phyloP scores from a whole-genome alignment of 352 stramenopile genomes.

The Globisporangium alternatum region DNA sequence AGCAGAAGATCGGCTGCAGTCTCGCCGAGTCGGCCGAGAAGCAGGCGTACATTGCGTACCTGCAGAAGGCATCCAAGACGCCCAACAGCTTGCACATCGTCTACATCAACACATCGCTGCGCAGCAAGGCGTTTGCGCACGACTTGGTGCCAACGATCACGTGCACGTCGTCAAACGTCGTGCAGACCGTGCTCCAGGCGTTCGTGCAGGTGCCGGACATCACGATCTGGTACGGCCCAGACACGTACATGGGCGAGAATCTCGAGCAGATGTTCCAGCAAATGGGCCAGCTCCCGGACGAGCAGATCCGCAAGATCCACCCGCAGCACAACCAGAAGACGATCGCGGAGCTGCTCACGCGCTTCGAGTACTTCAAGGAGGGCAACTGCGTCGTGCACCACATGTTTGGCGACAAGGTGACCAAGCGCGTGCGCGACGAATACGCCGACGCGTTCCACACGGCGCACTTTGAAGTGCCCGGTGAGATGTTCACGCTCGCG shows the following conservation, averaged over 20 bases:
- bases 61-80: slow-evolving; percentile 86
- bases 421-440: slow-evolving; percentile 88
- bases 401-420: slow-evolving; percentile 96
- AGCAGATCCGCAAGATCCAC: slow-evolving; percentile 84
- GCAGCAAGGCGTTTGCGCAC: slow-evolving; percentile 94
- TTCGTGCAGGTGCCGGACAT: slow-evolving; percentile 90
- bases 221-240: slow-evolving; percentile 91
- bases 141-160: slow-evolving; percentile 96
- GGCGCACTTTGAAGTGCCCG: slow-evolving; percentile 97
- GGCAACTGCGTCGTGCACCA: slow-evolving; percentile 98
- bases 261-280: slow-evolving; percentile 92
- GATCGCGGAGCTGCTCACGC: slow-evolving; percentile 77
- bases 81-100: slow-evolving; percentile 94
- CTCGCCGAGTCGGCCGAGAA: slow-evolving; percentile 94
- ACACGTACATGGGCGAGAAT: slow-evolving; percentile 99
- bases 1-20: slow-evolving; percentile 93
- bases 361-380: slow-evolving; percentile 94
- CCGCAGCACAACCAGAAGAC: slow-evolving; percentile 79
- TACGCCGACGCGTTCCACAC: slow-evolving; percentile 94
- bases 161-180: slow-evolving; percentile 96
- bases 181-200: slow-evolving; percentile 95
- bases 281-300: slow-evolving; percentile 71
- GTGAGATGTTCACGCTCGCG: slow-evolving; percentile 98
- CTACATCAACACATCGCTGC: slow-evolving; percentile 98
- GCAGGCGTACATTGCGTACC: slow-evolving; percentile 91